Conservation (phyloP, 352 stramenopile species). For the Aphanomyces euteiches region DNA sequence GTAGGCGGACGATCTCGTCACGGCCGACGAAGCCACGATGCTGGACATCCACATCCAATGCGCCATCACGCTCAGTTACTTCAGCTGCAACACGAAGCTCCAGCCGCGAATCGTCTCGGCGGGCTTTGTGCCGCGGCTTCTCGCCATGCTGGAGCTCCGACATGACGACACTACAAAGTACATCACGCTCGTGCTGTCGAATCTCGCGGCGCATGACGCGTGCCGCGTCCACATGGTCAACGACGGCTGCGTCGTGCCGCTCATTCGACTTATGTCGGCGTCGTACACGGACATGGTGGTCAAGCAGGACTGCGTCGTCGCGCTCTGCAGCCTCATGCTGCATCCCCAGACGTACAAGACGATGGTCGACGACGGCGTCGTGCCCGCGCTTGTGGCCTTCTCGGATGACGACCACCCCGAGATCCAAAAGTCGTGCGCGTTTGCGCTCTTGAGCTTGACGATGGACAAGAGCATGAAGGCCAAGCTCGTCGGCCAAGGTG, state of each 20-base stretch:
- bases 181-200: conserved; percentile 59
- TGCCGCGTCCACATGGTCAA: conserved; percentile 58
- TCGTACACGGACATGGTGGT: conserved; percentile 44
- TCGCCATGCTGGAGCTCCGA: conserved; percentile 39
- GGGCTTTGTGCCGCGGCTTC: conserved; percentile 52
- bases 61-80: conserved; percentile 52
- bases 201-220: conserved; percentile 68
- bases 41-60: conserved; percentile 55
- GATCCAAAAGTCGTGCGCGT: conserved; percentile 74
- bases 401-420: conserved; percentile 37
- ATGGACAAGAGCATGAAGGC: conserved; percentile 71
- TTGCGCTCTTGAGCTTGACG: conserved; percentile 70
- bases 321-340: conserved; percentile 77
- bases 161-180: conserved; percentile 69
- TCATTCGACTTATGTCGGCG: conserved; percentile 50
- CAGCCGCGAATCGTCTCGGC: conserved; percentile 52
- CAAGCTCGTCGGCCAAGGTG: conserved; percentile 54
- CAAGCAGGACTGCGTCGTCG: conserved; percentile 73
- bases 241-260: conserved; percentile 52
- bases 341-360: conserved; percentile 71
- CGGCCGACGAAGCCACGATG: conserved; percentile 17
- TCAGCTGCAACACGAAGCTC: conserved; percentile 74
- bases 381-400: conserved; percentile 51
- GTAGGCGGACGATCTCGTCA: not conserved
- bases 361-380: conserved; percentile 74